These are phyloP conservation scores for Rubia yunnanensis DNA, from an alignment of 257 asterid genomes.

Conservation along the genomic window DNA sequence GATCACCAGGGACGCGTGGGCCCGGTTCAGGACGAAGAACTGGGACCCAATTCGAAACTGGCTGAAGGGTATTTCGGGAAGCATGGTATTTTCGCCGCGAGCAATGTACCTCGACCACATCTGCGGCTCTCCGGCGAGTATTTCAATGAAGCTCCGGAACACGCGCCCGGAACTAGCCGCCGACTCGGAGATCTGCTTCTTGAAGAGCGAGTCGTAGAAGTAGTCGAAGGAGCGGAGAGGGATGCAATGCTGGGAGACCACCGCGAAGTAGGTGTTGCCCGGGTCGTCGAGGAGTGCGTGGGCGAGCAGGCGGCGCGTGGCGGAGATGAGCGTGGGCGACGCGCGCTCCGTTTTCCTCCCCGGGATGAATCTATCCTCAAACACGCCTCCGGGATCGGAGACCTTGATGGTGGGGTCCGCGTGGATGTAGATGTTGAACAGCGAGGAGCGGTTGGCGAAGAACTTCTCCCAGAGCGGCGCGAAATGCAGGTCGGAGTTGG, in stretches of 20 bases:
- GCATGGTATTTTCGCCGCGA: constrained; percentile 49
- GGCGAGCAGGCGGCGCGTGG: constrained; percentile 77
- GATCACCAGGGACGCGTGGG: constrained; percentile 41
- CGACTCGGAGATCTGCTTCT: constrained; percentile 16
- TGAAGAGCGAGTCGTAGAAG: constrained; percentile 35
- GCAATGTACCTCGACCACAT: constrained; percentile 48
- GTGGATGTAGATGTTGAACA: constrained; percentile 53
- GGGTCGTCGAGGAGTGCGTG: constrained; percentile 63
- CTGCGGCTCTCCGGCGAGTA: constrained; percentile 39
- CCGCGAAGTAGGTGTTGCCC: constrained; percentile 46
- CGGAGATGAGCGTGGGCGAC: constrained; percentile 60
- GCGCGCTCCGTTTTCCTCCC: constrained; percentile 44
- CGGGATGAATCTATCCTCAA: constrained; percentile 42
- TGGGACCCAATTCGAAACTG: constrained; percentile 65
- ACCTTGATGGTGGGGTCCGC: constrained; percentile 44
- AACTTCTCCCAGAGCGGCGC: constrained; percentile 65
- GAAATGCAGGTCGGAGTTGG: constrained; percentile 57
- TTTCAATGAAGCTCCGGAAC: constrained; percentile 61
- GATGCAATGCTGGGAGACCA: constrained; percentile 57
- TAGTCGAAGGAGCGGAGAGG: constrained; percentile 57
- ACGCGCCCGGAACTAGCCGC: constrained; percentile 9
- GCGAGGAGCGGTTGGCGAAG: constrained; percentile 26
- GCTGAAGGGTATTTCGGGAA: constrained; percentile 51
- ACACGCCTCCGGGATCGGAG: constrained; percentile 46
- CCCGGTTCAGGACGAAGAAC: constrained; percentile 47